phyloP scores from a whole-genome alignment of 306 rosid species.

The Castanea sativa region DNA sequence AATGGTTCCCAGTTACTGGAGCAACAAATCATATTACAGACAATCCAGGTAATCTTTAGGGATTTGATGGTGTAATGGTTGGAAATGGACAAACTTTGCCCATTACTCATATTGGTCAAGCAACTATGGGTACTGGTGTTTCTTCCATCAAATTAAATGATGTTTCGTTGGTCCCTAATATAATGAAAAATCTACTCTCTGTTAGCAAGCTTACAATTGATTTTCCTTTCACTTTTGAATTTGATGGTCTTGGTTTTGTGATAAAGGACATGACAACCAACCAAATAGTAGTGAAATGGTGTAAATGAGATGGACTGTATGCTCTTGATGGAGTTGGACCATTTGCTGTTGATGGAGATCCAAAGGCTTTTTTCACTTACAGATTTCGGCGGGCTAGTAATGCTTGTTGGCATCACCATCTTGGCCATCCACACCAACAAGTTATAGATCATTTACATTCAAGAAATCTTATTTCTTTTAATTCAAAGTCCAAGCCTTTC shows the following conservation, averaged over 20 bases:
- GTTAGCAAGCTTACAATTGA: background rate
- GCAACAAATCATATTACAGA: too few species aligned
- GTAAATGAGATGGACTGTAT: background rate
- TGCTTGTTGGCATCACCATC: background rate
- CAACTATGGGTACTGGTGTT: background rate
- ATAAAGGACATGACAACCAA: background rate
- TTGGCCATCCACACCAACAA: background rate
- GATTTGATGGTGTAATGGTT: background rate
- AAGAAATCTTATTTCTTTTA: background rate
- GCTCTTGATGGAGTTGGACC: background rate
- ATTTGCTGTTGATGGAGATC: too few species aligned
- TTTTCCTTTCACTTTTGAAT: background rate
- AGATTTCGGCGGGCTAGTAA: background rate
- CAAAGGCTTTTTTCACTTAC: background rate
- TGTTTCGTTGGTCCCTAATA: background rate
- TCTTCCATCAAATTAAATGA: background rate
- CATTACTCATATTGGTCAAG: background rate
- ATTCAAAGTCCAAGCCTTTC: too few species aligned
- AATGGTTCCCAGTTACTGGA: too few species aligned
- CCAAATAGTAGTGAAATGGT: background rate
- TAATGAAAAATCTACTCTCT: background rate
- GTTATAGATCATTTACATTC: background rate
- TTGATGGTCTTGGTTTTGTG: background rate
- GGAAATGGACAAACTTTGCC: background rate
- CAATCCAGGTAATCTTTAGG: background rate